Conservation (phyloP, 306 rosid species). For the Fragaria iinumae region DNA sequence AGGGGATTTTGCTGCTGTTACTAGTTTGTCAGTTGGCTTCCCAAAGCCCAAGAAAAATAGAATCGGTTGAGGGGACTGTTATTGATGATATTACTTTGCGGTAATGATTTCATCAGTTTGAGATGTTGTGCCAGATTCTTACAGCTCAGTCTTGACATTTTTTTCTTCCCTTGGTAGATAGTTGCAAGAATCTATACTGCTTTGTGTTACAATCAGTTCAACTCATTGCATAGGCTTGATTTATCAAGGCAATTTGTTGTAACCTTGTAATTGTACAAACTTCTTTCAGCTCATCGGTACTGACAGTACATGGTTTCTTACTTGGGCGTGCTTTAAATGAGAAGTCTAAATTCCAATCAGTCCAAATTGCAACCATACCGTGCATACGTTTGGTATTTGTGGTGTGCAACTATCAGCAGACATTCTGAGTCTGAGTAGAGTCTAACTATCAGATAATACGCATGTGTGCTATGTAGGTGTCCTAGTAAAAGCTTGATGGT, state of each 20-base stretch:
- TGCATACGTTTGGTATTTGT: too few relatives aligned
- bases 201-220: neutral
- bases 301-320: neutral
- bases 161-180: neutral
- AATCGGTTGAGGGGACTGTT: neutral
- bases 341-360: neutral
- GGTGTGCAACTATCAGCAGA: too few relatives aligned
- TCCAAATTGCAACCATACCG: neutral
- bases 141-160: constrained; percentile 2
- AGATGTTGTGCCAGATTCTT: constrained; percentile 8
- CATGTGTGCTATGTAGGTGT: too few relatives aligned
- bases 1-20: constrained; percentile 2
- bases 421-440: too few relatives aligned
- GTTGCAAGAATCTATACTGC: constrained; percentile 8
- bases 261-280: constrained; percentile 11
- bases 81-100: neutral
- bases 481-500: too few relatives aligned
- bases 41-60: neutral
- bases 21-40: neutral
- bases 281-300: neutral
- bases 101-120: neutral
- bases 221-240: constrained; percentile 10
- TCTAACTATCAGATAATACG: too few relatives aligned
- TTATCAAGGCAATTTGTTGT: constrained; percentile 4
- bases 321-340: neutral